These are phyloP conservation scores for Podaxis sp. DNA, from an alignment of 768 basidiomycete genomes.

Conservation along the genomic window DNA sequence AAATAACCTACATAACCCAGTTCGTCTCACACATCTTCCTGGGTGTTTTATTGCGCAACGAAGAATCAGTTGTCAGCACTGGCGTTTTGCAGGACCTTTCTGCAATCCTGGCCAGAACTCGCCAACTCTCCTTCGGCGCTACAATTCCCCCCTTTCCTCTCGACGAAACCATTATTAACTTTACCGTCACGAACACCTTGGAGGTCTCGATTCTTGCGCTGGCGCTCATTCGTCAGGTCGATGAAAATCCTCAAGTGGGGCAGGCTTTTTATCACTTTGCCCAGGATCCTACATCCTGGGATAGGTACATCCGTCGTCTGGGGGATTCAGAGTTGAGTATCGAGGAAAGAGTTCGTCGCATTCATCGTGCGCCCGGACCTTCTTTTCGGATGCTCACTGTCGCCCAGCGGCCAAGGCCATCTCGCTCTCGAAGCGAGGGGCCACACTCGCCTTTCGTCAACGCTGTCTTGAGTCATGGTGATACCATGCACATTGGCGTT, in stretches of 20 bases:
- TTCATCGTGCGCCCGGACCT: neutral
- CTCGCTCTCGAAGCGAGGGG: neutral
- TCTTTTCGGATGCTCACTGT: neutral
- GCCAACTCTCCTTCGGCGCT: neutral
- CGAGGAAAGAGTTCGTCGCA: neutral
- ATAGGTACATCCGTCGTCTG: neutral
- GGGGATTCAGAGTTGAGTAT: neutral
- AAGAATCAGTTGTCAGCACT: neutral
- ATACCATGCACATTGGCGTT: neutral
- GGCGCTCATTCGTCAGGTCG: neutral
- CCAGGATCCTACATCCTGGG: neutral
- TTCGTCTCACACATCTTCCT: neutral
- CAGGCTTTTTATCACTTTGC: neutral
- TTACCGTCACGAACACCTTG: neutral
- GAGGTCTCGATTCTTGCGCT: neutral
- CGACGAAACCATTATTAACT: neutral
- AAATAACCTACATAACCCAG: neutral
- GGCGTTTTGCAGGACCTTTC: neutral
- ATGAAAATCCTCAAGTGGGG: neutral
- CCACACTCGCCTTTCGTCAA: neutral
- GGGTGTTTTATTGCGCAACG: neutral
- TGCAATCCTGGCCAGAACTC: neutral
- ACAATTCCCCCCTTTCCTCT: neutral
- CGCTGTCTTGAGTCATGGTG: neutral
- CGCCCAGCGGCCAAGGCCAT: neutral